Percentiles rank a stretch among this genome's conserved stretches.
phyloP scores from a whole-genome alignment of 768 basidiomycete species.

The Phaffia tasmanica region DNA sequence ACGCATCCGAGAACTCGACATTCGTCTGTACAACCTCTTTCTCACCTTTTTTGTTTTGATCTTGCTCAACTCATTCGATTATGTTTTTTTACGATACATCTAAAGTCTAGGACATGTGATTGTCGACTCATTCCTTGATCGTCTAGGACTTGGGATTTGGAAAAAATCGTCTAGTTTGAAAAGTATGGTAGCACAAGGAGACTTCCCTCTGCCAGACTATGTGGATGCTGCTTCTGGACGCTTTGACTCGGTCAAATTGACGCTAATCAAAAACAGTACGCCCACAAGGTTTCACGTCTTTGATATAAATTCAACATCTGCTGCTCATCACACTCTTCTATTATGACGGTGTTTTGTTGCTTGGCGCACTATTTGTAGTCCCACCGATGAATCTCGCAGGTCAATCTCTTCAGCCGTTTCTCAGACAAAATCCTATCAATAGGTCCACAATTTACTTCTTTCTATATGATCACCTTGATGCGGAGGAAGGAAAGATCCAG shows the following conservation, averaged over 20 bases:
- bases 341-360: too few relatives aligned
- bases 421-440: conserved; percentile 3
- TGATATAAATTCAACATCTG: neutral
- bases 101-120: conserved; percentile 3
- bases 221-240: neutral
- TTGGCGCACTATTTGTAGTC: neutral
- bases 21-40: neutral
- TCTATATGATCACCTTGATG: conserved; percentile 13
- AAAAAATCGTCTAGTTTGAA: neutral
- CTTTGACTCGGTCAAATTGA: conserved; percentile 5
- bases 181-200: neutral
- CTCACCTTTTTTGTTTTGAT: neutral
- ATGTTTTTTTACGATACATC: neutral
- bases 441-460: conserved; percentile 5
- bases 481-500: conserved; percentile 9
- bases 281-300: neutral
- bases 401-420: neutral
- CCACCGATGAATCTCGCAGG: conserved; percentile 14
- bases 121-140: neutral
- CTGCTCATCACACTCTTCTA: neutral
- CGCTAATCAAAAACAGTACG: conserved; percentile 3
- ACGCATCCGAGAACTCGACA: conserved; percentile 5
- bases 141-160: neutral
- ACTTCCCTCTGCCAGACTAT: neutral
- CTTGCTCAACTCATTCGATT: neutral